Evolutionary conservation across 108 stramenopile species (phyloP).

Genomic region (Nitzschia putrida): DNA sequence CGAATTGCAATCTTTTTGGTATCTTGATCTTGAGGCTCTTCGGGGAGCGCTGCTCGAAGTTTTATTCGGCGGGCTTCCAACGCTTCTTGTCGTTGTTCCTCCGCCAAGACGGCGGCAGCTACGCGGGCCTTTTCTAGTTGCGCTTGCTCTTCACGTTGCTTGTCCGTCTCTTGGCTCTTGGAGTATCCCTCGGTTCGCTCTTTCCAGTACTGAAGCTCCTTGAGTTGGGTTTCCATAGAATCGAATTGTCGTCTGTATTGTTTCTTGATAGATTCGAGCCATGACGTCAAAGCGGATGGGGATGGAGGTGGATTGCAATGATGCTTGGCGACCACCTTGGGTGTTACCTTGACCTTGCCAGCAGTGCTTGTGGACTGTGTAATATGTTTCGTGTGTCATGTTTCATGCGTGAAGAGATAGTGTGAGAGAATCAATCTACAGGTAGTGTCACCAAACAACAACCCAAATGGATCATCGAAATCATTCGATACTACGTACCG

Average conservation of each 20-base stretch:
- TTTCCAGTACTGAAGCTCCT: conserved; percentile 47
- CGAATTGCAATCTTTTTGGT: conserved; percentile 70
- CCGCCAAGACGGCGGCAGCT: conserved; percentile 28
- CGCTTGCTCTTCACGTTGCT: conserved; percentile 40
- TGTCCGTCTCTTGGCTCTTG: conserved; percentile 54
- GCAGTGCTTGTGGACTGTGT: background rate
- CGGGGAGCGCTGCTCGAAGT: conserved; percentile 50
- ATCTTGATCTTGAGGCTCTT: conserved; percentile 56
- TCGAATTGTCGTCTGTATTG: conserved; percentile 68
- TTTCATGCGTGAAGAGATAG: too few species aligned
- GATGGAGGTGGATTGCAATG: conserved; percentile 78
- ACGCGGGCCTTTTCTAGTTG: conserved; percentile 44
- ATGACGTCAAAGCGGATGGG: conserved; percentile 51
- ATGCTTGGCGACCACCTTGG: conserved; percentile 69
- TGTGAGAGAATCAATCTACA: background rate
- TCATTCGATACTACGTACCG: conserved; percentile 11
- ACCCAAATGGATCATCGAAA: background rate
- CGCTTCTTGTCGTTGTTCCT: conserved; percentile 40
- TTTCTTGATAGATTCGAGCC: conserved; percentile 69
- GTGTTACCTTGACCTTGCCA: conserved; percentile 3
- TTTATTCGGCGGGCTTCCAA: conserved; percentile 50
- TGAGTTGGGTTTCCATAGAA: conserved; percentile 51
- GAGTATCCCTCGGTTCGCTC: conserved; percentile 73
- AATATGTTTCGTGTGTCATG: too few species aligned
- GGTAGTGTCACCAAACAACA: too few species aligned